Conservation (phyloP, 129 eudicot genomes). For the Daucus carota region DNA sequence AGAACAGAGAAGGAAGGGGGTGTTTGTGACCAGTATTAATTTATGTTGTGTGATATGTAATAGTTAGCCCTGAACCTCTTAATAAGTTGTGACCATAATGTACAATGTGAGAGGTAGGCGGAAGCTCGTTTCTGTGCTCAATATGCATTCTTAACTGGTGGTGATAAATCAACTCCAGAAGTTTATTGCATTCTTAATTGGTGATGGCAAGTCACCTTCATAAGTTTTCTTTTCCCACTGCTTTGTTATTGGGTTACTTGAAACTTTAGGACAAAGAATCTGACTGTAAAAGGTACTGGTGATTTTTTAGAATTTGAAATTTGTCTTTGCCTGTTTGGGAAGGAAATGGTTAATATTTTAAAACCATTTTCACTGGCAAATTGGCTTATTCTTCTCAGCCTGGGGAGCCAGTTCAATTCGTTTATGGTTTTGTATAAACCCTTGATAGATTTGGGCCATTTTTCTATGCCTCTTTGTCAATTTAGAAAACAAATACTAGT, state of each 20-base stretch:
- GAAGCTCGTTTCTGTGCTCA: not conserved
- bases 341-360: not conserved
- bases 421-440: no score
- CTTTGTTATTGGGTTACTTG: not conserved
- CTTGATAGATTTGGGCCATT: no score
- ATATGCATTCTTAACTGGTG: not conserved
- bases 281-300: not conserved
- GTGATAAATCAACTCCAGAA: not conserved
- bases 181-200: not conserved
- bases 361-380: not conserved
- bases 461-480: no score
- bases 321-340: not conserved
- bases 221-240: no score
- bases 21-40: not conserved
- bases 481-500: no score
- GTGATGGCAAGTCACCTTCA: no score
- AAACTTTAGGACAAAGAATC: not conserved
- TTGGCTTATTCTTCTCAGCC: not conserved
- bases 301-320: not conserved
- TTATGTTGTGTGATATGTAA: slow-evolving; percentile 4
- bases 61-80: slow-evolving; percentile 7
- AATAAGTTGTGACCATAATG: slow-evolving; percentile 2
- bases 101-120: slow-evolving; percentile 9
- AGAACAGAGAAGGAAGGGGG: not conserved
- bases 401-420: no score